Base-by-base conservation (phyloP, 2,329 filamentous ascomycete genomes). In the Hypocreales sp. region DNA sequence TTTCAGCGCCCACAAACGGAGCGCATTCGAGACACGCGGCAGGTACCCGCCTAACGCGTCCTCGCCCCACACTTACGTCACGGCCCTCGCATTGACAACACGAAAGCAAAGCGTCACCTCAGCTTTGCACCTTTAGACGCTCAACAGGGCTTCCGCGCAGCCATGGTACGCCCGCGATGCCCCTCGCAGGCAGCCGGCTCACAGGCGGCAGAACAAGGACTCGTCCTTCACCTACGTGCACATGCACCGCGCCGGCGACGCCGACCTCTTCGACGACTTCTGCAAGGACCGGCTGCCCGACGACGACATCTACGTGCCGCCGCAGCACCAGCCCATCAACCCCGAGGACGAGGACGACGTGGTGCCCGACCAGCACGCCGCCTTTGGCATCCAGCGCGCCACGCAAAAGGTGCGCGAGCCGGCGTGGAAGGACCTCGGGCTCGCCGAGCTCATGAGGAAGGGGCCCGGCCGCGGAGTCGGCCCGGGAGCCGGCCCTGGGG, bases 321-420 rank as follows among this genome's bases (percentile, higher is more conserved):
- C 72, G 7, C 71, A 82, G 35, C 72, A 84, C 46, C 79, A 83
- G 48, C 82, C 81, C 22, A 64, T 84, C 45, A 87, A 90, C 47
- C 81, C 82, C 0, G 81, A 90, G 51, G 81, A 90, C 48, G 80
- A 90, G 53, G 82, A 90, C 45, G 81, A 90, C 44, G 78, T 90
- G 4, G 81, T 90, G 5, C 81, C 82, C 1, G 80, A 90, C 50
- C 81, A 90, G 55, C 81, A 90, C 46, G 81, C 81, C 9, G 82
- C 81, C 0, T 90, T 90, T 48, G 82, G 81, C 21, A 90, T 92
- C 41, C 73, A 81, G 50, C 69, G 79, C 39, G 81, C 81, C 8
- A 86, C 79, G 11, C 77, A 83, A 54, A 67, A 67, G 36, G 64
- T 61, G 40, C 67, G 65, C 41, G 79, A 84, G 53, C 64, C 77